Evolutionary conservation across 2,329 filamentous ascomycete species (phyloP).

Genomic region (Pseudopithomyces maydicus): DNA sequence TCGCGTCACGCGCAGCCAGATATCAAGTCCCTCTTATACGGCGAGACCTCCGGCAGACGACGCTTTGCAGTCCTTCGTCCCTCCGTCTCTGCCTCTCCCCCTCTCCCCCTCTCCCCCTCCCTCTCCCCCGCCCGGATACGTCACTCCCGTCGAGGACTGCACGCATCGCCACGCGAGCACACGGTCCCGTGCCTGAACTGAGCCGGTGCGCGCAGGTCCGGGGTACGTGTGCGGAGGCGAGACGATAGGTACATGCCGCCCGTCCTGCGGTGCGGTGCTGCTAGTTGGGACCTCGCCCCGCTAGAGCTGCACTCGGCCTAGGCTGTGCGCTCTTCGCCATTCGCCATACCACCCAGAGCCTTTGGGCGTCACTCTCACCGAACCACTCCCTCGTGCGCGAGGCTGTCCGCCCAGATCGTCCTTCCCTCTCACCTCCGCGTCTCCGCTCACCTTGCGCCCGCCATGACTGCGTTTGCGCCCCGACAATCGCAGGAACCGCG

Average conservation of each 20-base stretch:
- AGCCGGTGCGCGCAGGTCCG: neutral
- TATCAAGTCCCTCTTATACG: neutral
- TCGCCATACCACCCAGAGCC: conserved; percentile 5
- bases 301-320: conserved; percentile 27
- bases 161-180: neutral
- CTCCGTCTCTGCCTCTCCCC: neutral
- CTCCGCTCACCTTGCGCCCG: conserved; percentile 11
- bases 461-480: conserved; percentile 38
- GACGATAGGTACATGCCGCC: conserved; percentile 12
- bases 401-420: neutral
- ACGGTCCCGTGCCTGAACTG: neutral
- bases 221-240: conserved; percentile 5
- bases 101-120: neutral
- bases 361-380: neutral
- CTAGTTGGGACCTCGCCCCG: neutral
- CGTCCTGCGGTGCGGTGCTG: neutral
- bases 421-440: neutral
- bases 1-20: conserved; percentile 14
- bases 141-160: neutral
- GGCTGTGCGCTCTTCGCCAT: conserved; percentile 11
- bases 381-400: conserved; percentile 4
- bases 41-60: neutral
- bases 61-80: neutral
- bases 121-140: neutral
- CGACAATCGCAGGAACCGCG: conserved; percentile 13